Base-by-base conservation (phyloP, 768 basidiomycete species). In the Amanita pallidorosea region DNA sequence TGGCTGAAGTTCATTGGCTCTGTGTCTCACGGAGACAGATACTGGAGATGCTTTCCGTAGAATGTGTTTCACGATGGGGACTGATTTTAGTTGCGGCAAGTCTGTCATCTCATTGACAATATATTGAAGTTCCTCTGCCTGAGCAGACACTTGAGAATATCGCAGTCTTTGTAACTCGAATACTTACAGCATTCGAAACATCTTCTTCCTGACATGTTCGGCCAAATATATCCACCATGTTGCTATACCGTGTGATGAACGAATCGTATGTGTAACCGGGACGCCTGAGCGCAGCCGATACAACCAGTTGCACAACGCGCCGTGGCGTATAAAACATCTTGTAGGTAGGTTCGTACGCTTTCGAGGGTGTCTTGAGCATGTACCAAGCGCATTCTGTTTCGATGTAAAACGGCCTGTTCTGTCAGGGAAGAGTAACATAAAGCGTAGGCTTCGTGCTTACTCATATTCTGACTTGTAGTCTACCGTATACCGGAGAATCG, bases 371-470 rank as follows among this genome's bases (percentile, higher is more conserved):
- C 15, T 66, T 62, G 23, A 88, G 64, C 31, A 77, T 73, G 60
- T 87, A 88, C 71, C 77, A 80, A 0, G 83, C 81, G 48, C 70
- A 73, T 15, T 68, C 55, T 0, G 86, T 87, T 56, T 86, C 79
- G 20, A 90, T 69, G 52, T 71, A 85, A 8, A 87, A 63, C 1
- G 82, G 76, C 15, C 86, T 88, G 55, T 23, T 48, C 27, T 45
- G 12, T 33, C 12, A 53, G 25, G 49, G 38, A 38, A 49, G 5
- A 13, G n/a, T 4, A 9, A 49, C 11, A n/a, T 33, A 42, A 37
- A 56, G 1, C 45, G 47, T 44, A 27, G 9, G 18, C n/a, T 17
- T 22, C 17, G 11, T 4, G 55, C 82, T 52, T 57, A 85, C 85
- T 75, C 75, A 41, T 74, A 61, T 23, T 59, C 58, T 34, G 70